Evolutionary conservation across 352 stramenopile genomes (phyloP), one percentile per base, ranked within the genome.

Genomic region (Phytophthora sansomeana): DNA sequence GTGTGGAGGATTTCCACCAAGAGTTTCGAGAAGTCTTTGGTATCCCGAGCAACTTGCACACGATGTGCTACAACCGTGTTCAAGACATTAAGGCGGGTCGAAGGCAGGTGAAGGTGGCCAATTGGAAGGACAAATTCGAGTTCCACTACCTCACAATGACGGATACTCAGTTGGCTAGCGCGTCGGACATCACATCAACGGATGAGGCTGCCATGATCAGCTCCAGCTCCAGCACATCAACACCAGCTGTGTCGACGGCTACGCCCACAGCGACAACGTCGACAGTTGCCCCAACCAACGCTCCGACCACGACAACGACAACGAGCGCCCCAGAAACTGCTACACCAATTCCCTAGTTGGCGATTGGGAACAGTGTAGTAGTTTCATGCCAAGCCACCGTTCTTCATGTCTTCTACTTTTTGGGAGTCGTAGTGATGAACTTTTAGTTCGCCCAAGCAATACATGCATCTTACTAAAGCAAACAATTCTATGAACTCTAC

Each of bases 1-100:
- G 69, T 13, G 72, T 89, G 1, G 78, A 89, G 56, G 75, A 89
- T 19, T 77, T 83, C 26, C 71, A 43, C 9, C 1, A 53, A 1
- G 67, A 70, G n/a, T 88, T 81, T 51, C 69, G 71, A 4, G 19
- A 33, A 11, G 80, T 75, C 21, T 78, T 83, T 46, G 47, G 67
- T 4, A 28, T 84, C 1, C 69, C 78, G 1, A 29, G 29, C 6
- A 69, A 47, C 1, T 19, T 43, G 9, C 71, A 78, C 47, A 85
- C 78, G 0, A 50, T 67, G 19, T 90, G 81, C 48, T 77, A 64
- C 59, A 69, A 70, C 17, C 68, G 66, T 13, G 46, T 87, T 7
- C 52, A 74, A 49, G 65, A 74, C 24, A 17, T 74, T 26, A 60
- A 51, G 4, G 14, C 28, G 14, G 65, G 65, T 8, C 65, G 65